A percentile compares a stretch with the other conserved stretches of the same genome.
Conservation (phyloP, 495 filamentous ascomycete species). For the Platismatia glauca region DNA sequence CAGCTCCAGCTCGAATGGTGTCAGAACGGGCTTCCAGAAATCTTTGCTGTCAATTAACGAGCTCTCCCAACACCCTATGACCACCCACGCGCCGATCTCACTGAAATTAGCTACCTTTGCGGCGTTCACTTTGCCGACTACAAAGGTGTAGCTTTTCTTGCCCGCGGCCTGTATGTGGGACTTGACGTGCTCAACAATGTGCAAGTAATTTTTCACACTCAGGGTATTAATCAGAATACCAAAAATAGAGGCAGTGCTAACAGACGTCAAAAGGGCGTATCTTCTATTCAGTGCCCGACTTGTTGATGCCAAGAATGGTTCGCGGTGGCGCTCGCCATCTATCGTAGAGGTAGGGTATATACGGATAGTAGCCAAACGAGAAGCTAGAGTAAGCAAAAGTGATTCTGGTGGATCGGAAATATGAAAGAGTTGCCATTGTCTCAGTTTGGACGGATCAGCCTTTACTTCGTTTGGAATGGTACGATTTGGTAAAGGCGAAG, state of each 20-base stretch:
- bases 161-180: constrained; percentile 61
- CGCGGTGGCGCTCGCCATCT: neutral
- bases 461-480: constrained; percentile 45
- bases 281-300: constrained; percentile 62
- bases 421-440: constrained; percentile 76
- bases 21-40: constrained; percentile 79
- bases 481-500: constrained; percentile 79
- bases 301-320: constrained; percentile 32
- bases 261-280: constrained; percentile 75
- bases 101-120: constrained; percentile 95
- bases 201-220: constrained; percentile 79
- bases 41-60: constrained; percentile 76
- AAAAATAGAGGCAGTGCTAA: constrained; percentile 73
- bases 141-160: constrained; percentile 92
- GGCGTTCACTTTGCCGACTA: constrained; percentile 92
- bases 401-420: constrained; percentile 77
- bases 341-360: constrained; percentile 56
- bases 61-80: constrained; percentile 97
- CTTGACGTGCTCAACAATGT: constrained; percentile 64
- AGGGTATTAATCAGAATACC: constrained; percentile 94
- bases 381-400: constrained; percentile 78
- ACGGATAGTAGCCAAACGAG: constrained; percentile 66
- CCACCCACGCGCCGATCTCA: constrained; percentile 92
- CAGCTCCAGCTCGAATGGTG: constrained; percentile 80
- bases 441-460: constrained; percentile 44